phyloP scores from a whole-genome alignment of 129 eudicot species.

The Sambucus nigra region DNA sequence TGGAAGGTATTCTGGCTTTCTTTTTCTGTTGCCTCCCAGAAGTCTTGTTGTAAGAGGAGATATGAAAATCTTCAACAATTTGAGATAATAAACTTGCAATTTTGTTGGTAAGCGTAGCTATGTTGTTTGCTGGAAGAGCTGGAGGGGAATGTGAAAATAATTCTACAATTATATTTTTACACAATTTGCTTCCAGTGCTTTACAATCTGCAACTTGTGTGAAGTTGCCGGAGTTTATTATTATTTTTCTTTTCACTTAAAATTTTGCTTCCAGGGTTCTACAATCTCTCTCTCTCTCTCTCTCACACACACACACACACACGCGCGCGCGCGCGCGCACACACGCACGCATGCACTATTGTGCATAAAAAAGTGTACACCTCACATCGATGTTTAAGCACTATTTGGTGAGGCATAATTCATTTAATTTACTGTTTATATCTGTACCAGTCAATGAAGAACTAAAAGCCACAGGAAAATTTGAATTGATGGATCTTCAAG shows the following conservation, averaged over 20 bases:
- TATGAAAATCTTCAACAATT: background rate
- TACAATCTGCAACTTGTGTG: too few species aligned
- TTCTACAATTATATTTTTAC: too few species aligned
- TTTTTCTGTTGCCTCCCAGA: background rate
- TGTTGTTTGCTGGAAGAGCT: background rate
- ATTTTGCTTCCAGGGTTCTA: too few species aligned
- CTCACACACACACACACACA: too few species aligned
- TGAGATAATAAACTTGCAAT: background rate
- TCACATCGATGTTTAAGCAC: too few species aligned
- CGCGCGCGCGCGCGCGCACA: too few species aligned
- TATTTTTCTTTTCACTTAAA: too few species aligned
- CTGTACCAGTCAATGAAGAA: slow-evolving; percentile 61
- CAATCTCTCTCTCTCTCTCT: too few species aligned
- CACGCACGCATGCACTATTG: too few species aligned
- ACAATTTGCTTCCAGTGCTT: too few species aligned
- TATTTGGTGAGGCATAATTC: background rate
- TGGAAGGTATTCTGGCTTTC: slow-evolving; percentile 54
- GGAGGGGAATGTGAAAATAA: background rate
- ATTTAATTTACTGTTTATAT: slow-evolving; percentile 7
- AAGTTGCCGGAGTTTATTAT: too few species aligned
- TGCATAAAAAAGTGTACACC: too few species aligned
- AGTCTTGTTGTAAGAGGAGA: background rate
- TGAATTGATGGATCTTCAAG: slow-evolving; percentile 80
- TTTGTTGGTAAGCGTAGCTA: background rate
- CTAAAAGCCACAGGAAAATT: slow-evolving; percentile 82